Evolutionary conservation across 1,284 basidiomycete genomes (phyloP), one percentile per base, ranked within the genome.

Genomic region (Melanopsichium pennsylvanicum): DNA sequence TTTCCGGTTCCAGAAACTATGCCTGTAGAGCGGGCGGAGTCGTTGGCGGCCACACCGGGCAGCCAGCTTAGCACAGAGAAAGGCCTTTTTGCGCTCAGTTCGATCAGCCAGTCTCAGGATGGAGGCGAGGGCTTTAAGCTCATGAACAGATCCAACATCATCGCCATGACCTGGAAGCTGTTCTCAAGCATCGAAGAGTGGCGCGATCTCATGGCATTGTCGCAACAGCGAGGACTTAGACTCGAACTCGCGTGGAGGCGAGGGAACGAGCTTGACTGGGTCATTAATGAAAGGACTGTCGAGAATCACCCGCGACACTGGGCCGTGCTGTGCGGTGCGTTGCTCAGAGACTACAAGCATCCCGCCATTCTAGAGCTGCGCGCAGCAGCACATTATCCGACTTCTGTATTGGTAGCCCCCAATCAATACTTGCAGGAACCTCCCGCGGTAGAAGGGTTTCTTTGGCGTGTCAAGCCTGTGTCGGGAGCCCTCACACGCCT

Each of bases 201-300:
- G 86, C 84, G 86, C 31, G 79, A 82, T 45, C 76, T 89, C n/a
- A 83, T 90, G 45, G 85, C 87, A 60, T 80, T 81, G 16, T 84
- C 86, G 35, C 72, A 88, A 4, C 78, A 75, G 21, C 82, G 84
- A 34, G 90, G 90, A 16, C 84, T 85, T 49, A 81, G 82, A n/a
- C 82, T 92, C 34, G 86, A 88, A 74, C 84, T 93, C 16, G 89
- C 88, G 35, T 93, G 91, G 91, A 85, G 90, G 23, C 81, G 85
- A 42, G 87, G 86, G 37, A 86, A 86, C 1, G 86, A 86, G 63
- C 79, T 92, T 39, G 90, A 93, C 76, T 93, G 91, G 92, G 84
- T 92, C 32, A 88, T 87, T 86, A 84, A 89, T 38, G 85, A 88
- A 22, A 80, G 84, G 15, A 89, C 90, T 70, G 84, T 89, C 2